Evolutionary conservation across 352 stramenopile species (phyloP).

Genomic region (Phytophthora constricta): DNA sequence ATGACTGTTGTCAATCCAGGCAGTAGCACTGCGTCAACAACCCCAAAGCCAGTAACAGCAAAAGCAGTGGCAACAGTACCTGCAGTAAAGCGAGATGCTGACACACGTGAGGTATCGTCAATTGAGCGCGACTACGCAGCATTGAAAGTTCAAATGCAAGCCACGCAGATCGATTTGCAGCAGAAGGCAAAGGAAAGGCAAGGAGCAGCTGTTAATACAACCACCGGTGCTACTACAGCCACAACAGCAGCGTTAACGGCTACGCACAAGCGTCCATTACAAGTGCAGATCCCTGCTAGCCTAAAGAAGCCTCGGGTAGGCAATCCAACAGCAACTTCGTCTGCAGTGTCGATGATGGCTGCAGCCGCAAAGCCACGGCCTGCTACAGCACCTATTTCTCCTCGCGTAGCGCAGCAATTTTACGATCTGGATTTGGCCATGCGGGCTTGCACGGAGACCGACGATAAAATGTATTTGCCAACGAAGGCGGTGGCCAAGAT

Average conservation of each 20-base stretch:
- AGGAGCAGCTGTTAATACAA: conserved; percentile 28
- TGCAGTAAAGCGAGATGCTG: conserved; percentile 6
- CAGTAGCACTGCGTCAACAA: background rate
- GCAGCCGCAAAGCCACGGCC: conserved; percentile 7
- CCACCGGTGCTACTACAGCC: conserved; percentile 11
- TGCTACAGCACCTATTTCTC: conserved; percentile 47
- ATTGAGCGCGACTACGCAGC: conserved; percentile 66
- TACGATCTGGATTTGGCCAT: conserved; percentile 72
- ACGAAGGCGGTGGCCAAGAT: conserved; percentile 73
- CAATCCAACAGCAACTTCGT: background rate
- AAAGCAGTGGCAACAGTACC: background rate
- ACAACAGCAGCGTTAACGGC: conserved; percentile 22
- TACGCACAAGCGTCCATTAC: conserved; percentile 36
- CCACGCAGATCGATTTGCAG: conserved; percentile 48
- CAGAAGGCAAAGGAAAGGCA: conserved; percentile 33
- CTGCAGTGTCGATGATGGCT: background rate
- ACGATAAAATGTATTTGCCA: conserved; percentile 84
- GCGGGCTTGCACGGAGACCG: conserved; percentile 61
- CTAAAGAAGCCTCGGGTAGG: conserved; percentile 34
- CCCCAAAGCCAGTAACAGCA: background rate
- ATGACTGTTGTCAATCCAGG: background rate
- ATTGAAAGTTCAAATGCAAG: conserved; percentile 67
- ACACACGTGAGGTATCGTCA: conserved; percentile 32
- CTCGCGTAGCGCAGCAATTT: conserved; percentile 64
- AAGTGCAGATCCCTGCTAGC: conserved; percentile 28